Evolutionary conservation across 164 flowering plant genomes (phyloP).

Genomic region (Magnolia changhungtana): DNA sequence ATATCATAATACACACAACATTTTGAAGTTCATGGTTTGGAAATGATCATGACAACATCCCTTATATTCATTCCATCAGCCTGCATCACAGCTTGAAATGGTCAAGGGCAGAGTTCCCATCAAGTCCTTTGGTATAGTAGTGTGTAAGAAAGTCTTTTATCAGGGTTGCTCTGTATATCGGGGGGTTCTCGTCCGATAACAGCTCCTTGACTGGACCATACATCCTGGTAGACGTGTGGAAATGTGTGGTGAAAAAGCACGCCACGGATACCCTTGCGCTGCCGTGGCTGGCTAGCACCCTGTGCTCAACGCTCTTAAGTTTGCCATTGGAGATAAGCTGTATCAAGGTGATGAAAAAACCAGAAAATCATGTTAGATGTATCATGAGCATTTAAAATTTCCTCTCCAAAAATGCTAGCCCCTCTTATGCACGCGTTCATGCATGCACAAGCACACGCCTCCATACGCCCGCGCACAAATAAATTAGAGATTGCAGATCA

Average conservation of each 20-base stretch:
- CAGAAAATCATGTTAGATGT: not conserved
- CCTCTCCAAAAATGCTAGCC: not conserved
- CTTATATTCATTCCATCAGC: too few species aligned
- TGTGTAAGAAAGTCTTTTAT: conserved; percentile 15
- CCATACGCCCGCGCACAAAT: too few species aligned
- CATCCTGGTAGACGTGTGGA: not conserved
- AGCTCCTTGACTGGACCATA: conserved; percentile 46
- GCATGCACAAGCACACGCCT: too few species aligned
- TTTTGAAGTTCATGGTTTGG: too few species aligned
- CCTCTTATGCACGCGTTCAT: too few species aligned
- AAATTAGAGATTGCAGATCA: too few species aligned
- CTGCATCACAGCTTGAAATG: not conserved
- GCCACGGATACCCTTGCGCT: conserved; percentile 46
- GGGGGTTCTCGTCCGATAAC: conserved; percentile 32
- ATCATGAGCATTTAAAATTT: not conserved
- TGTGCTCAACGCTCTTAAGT: conserved; percentile 35
- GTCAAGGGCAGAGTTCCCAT: conserved; percentile 18
- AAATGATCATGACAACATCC: too few species aligned
- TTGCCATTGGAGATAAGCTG: conserved; percentile 42
- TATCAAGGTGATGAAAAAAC: not conserved
- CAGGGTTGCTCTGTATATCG: conserved; percentile 30
- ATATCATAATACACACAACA: too few species aligned
- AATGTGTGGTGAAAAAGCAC: conserved; percentile 22
- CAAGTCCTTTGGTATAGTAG: conserved; percentile 22
- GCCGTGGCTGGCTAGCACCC: conserved; percentile 23